These are phyloP conservation scores for Halophytophthora polymorphica DNA, from an alignment of 352 stramenopile genomes.

Conservation along the genomic window DNA sequence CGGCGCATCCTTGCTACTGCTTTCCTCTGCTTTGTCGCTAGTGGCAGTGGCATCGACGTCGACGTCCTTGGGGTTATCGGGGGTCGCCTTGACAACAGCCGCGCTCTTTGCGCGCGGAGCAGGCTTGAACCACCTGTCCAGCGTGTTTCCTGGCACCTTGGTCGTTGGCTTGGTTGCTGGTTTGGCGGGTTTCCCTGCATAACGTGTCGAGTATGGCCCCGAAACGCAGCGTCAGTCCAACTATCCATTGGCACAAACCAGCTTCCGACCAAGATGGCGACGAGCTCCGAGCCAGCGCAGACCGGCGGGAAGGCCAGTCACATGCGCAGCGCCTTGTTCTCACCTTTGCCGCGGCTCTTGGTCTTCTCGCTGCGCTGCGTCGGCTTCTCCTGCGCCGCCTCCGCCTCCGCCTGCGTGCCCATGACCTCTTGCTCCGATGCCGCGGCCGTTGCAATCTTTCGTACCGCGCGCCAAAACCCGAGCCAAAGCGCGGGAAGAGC, in stretches of 20 bases:
- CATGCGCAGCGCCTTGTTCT: neutral
- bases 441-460: neutral
- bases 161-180: neutral
- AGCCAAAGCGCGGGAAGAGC: conserved; percentile 7
- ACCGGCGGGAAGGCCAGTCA: too few relatives aligned
- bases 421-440: neutral
- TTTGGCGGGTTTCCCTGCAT: conserved; percentile 1
- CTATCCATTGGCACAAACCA: too few relatives aligned
- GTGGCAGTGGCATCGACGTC: neutral
- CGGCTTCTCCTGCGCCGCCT: neutral
- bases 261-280: too few relatives aligned
- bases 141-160: conserved; percentile 42
- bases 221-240: neutral
- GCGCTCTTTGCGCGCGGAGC: conserved; percentile 3
- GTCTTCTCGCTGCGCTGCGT: neutral
- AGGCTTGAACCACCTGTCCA: conserved; percentile 63
- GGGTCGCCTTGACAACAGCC: conserved; percentile 8
- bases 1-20: neutral
- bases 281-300: too few relatives aligned
- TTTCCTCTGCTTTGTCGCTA: conserved; percentile 1
- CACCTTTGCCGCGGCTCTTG: neutral
- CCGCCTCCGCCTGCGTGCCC: neutral
- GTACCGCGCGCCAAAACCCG: conserved; percentile 9
- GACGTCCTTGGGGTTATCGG: conserved; percentile 2
- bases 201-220: neutral